Base-by-base conservation (phyloP, 2,329 filamentous ascomycete genomes). In the Curvularia sp. region DNA sequence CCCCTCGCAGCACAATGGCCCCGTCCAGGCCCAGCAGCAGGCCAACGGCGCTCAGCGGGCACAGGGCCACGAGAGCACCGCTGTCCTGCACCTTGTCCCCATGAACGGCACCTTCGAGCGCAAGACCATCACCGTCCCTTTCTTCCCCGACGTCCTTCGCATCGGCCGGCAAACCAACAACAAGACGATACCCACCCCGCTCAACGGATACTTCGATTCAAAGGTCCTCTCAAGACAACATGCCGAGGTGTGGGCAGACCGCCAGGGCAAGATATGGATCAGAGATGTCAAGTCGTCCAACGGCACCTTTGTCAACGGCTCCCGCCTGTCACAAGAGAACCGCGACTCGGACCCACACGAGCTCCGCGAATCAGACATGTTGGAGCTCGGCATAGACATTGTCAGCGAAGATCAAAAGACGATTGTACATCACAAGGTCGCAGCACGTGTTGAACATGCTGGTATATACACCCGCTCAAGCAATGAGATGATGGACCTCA, bases 331-430 rank as follows among this genome's bases (percentile, higher is more conserved):
- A 2, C 91, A 88, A 53, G 95, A 99, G 76, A 99, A 97, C 71
- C 88, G 93, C 68, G 95, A 99, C 78, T 98, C 94, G 0, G 95
- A 98, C 61, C 93, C 95, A 0, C 92, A 97, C 74, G 94, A 98
- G 74, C 81, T 99, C 32, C 89, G 93, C 71, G 93, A 94, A 59
- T 89, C 92, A 65, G 95, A 99, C 74, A 92, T 95, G 63, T 82
- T 99, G 52, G 95, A 99, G 74, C 84, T 99, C 34, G 95, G 95
- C 55, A 99, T 99, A 70, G 95, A 99, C 74, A 99, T 99, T 72
- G 94, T 99, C 50, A 97, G 92, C 77, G 95, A 99, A 77, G 95
- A 99, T 75, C 94, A 98, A 76, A 98, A 97, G 80, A 97, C 93
- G 0, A 93, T 99, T 27, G 93, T 99, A 13, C 95, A 99, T 74